phyloP scores from a whole-genome alignment of 2,329 filamentous ascomycete genomes.

The Alternaria novae-zelandiae region DNA sequence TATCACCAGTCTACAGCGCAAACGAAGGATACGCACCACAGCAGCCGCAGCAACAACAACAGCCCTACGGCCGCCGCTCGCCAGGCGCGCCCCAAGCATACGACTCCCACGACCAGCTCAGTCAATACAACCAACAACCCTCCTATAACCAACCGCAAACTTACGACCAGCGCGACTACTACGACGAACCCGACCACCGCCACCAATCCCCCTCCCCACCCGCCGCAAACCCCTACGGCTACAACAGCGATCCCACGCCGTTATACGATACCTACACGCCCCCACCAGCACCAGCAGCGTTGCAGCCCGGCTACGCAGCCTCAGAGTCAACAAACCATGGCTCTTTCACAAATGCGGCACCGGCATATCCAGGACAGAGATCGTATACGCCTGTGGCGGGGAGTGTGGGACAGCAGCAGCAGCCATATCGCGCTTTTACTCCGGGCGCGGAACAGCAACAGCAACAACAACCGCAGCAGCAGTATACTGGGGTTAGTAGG shows the following conservation, averaged over 20 bases:
- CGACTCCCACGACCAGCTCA: constrained; percentile 19
- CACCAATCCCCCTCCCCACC: constrained; percentile 7
- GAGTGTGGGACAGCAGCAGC: not conserved
- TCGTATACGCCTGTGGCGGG: constrained; percentile 7
- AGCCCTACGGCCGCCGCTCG: constrained; percentile 20
- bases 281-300: not conserved
- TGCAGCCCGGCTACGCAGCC: not conserved
- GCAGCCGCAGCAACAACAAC: constrained; percentile 14
- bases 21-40: constrained; percentile 17
- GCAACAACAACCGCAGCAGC: not conserved
- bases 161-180: constrained; percentile 12
- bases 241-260: constrained; percentile 1
- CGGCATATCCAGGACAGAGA: constrained; percentile 6
- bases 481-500: not conserved
- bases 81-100: constrained; percentile 22
- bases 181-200: constrained; percentile 1
- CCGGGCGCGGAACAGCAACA: constrained; percentile 1
- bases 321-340: not conserved
- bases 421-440: constrained; percentile 7
- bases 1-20: constrained; percentile 21
- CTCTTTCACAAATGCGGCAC: not conserved
- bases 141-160: constrained; percentile 6
- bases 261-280: constrained; percentile 1
- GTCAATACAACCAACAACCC: constrained; percentile 13
- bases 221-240: not conserved